phyloP scores from a whole-genome alignment of 352 stramenopile species.

The Phytophthora fragariae region DNA sequence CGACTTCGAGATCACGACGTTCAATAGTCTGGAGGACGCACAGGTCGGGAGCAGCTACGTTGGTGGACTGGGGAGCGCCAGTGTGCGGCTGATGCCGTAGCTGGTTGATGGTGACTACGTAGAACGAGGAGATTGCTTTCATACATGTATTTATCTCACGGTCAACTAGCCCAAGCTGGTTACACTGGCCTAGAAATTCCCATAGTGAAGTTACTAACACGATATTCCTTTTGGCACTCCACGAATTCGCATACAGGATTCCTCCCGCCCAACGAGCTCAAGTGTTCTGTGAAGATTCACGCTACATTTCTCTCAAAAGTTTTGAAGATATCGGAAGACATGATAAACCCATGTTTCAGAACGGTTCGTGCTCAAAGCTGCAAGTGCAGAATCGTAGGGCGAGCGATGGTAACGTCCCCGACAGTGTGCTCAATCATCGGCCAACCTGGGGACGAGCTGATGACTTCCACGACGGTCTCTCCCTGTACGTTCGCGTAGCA shows the following conservation, averaged over 20 bases:
- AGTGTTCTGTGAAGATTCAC: too few species aligned
- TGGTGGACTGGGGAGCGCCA: constrained; percentile 38
- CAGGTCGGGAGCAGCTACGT: constrained; percentile 54
- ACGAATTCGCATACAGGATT: too few species aligned
- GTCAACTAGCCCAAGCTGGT: too few species aligned
- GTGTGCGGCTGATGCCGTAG: constrained; percentile 59
- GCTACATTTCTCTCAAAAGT: too few species aligned
- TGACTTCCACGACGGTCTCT: constrained; percentile 53
- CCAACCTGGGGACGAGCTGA: constrained; percentile 62
- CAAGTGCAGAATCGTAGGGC: constrained; percentile 69
- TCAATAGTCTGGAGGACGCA: constrained; percentile 55
- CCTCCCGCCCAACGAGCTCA: too few species aligned
- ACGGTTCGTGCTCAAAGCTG: constrained; percentile 41
- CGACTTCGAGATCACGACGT: constrained; percentile 84
- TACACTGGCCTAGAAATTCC: too few species aligned
- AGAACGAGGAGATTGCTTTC: background rate
- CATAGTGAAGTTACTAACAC: too few species aligned
- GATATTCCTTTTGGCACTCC: too few species aligned
- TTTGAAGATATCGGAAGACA: too few species aligned
- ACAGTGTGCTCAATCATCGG: constrained; percentile 62
- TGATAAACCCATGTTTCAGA: too few species aligned
- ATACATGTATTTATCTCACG: constrained; percentile 25
- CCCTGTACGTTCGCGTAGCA: constrained; percentile 38
- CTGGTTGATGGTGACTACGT: background rate
- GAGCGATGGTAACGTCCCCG: constrained; percentile 52